Conservation (phyloP, 2,329 filamentous ascomycete genomes). For the Phaeosphaeriaceae sp. region DNA sequence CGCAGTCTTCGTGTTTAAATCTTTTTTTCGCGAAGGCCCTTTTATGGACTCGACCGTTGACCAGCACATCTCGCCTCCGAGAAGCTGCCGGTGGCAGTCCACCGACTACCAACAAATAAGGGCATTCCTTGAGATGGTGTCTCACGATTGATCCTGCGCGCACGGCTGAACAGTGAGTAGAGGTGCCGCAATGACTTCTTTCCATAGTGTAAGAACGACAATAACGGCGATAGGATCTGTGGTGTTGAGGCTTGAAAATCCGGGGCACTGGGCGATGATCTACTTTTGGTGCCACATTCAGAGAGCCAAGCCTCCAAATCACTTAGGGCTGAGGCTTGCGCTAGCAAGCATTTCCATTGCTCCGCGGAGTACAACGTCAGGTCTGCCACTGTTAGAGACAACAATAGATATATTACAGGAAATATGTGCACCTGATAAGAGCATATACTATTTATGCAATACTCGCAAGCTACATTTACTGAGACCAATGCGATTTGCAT, state of each 20-base stretch:
- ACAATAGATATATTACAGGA: neutral
- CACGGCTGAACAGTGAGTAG: too few relatives aligned
- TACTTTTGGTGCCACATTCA: slow-evolving; percentile 16
- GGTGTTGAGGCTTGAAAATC: slow-evolving; percentile 17
- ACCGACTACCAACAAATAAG: slow-evolving; percentile 28
- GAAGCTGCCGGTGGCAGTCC: slow-evolving; percentile 30
- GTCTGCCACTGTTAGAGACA: neutral
- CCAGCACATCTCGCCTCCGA: slow-evolving; percentile 28
- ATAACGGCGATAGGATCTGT: slow-evolving; percentile 1
- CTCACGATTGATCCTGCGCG: too few relatives aligned
- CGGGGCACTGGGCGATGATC: neutral
- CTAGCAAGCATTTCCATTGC: slow-evolving; percentile 13
- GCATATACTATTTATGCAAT: slow-evolving; percentile 8
- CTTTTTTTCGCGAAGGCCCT: slow-evolving; percentile 39
- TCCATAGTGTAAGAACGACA: neutral
- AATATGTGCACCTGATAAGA: neutral
- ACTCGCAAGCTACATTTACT: slow-evolving; percentile 7
- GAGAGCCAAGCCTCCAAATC: slow-evolving; percentile 17
- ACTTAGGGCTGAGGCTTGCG: slow-evolving; percentile 11
- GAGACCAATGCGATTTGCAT: neutral
- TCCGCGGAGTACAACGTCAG: slow-evolving; percentile 21
- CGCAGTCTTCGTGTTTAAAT: slow-evolving; percentile 37
- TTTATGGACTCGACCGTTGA: slow-evolving; percentile 36
- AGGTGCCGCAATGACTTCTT: too few relatives aligned
- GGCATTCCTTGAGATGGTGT: slow-evolving; percentile 16